Conservation (phyloP, 192 early-diverging fungal species). For the Mortierella alpina region DNA sequence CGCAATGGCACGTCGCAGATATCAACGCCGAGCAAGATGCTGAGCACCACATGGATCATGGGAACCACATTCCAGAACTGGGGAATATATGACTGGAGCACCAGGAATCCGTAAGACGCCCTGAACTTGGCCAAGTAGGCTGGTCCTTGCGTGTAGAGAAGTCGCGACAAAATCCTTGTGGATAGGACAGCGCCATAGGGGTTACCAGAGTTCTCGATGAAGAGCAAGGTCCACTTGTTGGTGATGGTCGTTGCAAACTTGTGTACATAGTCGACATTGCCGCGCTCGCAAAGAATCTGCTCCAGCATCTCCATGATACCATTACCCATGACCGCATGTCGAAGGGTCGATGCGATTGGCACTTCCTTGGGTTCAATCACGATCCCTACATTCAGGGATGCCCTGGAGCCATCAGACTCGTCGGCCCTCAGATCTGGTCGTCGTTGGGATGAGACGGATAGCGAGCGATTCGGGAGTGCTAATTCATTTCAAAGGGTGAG, state of each 20-base stretch:
- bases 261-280: conserved; percentile 56
- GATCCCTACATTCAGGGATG: conserved; percentile 31
- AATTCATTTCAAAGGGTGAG: neutral
- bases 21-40: conserved; percentile 67
- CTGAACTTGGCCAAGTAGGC: conserved; percentile 64
- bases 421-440: conserved; percentile 21
- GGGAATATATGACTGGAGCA: conserved; percentile 66
- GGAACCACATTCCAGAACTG: conserved; percentile 68
- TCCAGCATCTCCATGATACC: conserved; percentile 73
- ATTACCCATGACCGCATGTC: conserved; percentile 54
- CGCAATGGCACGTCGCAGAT: conserved; percentile 63
- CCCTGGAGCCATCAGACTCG: conserved; percentile 21
- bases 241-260: conserved; percentile 69
- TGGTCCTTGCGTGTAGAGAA: conserved; percentile 60
- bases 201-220: conserved; percentile 65
- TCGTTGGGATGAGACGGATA: conserved; percentile 36
- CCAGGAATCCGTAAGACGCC: conserved; percentile 60
- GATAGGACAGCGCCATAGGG: conserved; percentile 66
- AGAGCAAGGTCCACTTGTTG: conserved; percentile 73
- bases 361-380: conserved; percentile 19
- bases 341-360: conserved; percentile 14
- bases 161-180: conserved; percentile 60
- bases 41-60: conserved; percentile 65
- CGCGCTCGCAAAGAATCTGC: conserved; percentile 66
- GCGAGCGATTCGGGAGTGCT: conserved; percentile 32